Base-by-base conservation (phyloP, 768 basidiomycete genomes). In the Hydnomerulius pinastri region DNA sequence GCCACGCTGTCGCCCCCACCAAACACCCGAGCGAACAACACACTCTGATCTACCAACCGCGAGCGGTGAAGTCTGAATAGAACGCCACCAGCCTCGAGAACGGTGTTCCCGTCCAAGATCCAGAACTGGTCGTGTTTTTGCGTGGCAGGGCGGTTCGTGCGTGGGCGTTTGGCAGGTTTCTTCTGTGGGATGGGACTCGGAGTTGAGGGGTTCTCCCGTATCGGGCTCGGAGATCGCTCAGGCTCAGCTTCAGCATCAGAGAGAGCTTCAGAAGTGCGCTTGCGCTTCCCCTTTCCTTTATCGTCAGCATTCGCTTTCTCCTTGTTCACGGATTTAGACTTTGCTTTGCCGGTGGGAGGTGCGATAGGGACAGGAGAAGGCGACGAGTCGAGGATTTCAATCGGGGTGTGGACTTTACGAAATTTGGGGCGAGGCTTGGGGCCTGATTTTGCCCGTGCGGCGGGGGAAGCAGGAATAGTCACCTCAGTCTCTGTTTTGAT, bases 51-150 rank as follows among this genome's bases (percentile, higher is more conserved):
- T 11, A 59, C 50, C 5, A 77, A 64, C n/a, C 59, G 62, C 43
- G 68, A 70, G 15, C 68, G 59, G n/a, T 73, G 69, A 13, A 77
- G 52, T 17, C 59, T 62, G 56, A 74, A 75, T 28, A 69, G 58
- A 4, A 60, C 65, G 17, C 62, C 56, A n/a, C 63, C 54, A n/a
- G 72, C 51, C 38, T 71, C 64, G 8, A 78, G 40, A 30, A 73
- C 60, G 2, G 72, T 58, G 7, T 64, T 65, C 1, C 72, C 74
- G 47, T 72, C 72, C 18, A 63, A 59, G 21, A 67, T 55, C 73
- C 74, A 74, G 42, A 71, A 63, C 15, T 50, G 29, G 33, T 57
- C 36, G 43, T 57, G 51, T 51, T 51, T 51, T 11, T 25, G 35
- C 6, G 46, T 15, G 11, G 21, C 6, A 39, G 21, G 10, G 21